These are phyloP conservation scores for Fusarium oxysporum DNA, from an alignment of 2,329 filamentous ascomycete species.

Conservation along the genomic window DNA sequence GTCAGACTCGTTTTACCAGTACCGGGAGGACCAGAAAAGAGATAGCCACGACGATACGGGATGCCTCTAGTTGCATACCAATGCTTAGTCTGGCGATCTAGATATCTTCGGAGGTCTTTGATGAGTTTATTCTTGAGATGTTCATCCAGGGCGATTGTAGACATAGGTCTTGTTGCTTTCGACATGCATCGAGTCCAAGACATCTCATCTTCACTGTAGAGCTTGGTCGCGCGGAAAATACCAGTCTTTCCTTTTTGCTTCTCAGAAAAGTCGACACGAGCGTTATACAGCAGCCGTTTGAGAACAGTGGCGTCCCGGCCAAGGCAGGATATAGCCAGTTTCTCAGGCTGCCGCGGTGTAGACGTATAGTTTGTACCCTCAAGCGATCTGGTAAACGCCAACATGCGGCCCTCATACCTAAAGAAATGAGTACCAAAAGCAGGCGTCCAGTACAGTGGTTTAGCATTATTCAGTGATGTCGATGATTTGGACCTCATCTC, in stretches of 20 bases:
- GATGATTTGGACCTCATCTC: not conserved
- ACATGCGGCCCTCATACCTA: not conserved
- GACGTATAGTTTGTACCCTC: not conserved
- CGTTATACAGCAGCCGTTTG: constrained; percentile 16
- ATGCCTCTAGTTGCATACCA: constrained; percentile 29
- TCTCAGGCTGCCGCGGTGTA: not conserved
- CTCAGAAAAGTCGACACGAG: constrained; percentile 2
- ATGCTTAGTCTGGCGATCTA: constrained; percentile 1
- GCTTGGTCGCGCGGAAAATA: constrained; percentile 6
- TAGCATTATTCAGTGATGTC: constrained; percentile 2
- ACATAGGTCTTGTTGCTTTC: constrained; percentile 17
- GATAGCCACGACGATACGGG: constrained; percentile 25
- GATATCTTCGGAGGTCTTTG: constrained; percentile 1
- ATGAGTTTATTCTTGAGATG: not conserved
- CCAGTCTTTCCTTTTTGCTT: constrained; percentile 11
- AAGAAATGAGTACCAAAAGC: constrained; percentile 20
- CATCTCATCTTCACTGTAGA: not conserved
- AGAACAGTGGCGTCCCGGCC: constrained; percentile 8
- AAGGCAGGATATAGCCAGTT: constrained; percentile 15
- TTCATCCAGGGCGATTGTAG: constrained; percentile 16
- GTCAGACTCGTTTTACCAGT: constrained; percentile 28
- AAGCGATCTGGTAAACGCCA: constrained; percentile 5
- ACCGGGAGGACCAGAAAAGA: constrained; percentile 29
- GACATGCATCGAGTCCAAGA: constrained; percentile 15
- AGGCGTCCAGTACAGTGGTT: constrained; percentile 8